Conservation (phyloP, 106 monocot genomes). For the Dendrobium huoshanense region DNA sequence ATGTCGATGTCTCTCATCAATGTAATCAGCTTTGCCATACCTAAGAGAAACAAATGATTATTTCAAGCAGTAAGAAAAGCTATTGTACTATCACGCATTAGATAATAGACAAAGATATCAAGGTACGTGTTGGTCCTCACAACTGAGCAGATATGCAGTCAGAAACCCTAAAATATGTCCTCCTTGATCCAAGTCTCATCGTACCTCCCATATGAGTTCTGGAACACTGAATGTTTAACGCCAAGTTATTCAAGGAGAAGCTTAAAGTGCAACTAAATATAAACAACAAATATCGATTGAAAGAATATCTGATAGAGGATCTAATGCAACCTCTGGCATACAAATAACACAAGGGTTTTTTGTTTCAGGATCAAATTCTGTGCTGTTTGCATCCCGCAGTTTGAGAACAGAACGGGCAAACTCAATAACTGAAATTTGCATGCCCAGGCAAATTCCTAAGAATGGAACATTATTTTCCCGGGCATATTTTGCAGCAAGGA, state of each 20-base stretch:
- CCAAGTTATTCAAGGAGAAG: neutral
- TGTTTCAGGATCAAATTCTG: slow-evolving; percentile 57
- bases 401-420: slow-evolving; percentile 58
- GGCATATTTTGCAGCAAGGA: slow-evolving; percentile 71
- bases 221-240: slow-evolving; percentile 37
- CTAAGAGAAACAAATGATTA: slow-evolving; percentile 18
- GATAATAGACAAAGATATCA: too few relatives aligned
- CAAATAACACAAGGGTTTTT: slow-evolving; percentile 60
- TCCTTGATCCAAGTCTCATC: slow-evolving; percentile 75
- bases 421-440: slow-evolving; percentile 75
- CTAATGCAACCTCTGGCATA: slow-evolving; percentile 57
- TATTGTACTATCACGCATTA: neutral
- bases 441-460: slow-evolving; percentile 75
- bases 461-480: slow-evolving; percentile 67
- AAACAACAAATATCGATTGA: neutral
- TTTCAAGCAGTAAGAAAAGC: neutral
- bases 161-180: slow-evolving; percentile 29
- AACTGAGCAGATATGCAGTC: slow-evolving; percentile 51
- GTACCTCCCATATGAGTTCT: slow-evolving; percentile 84
- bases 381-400: slow-evolving; percentile 58
- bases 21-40: slow-evolving; percentile 39
- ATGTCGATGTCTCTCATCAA: slow-evolving; percentile 74
- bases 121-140: slow-evolving; percentile 22
- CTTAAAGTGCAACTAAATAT: neutral
- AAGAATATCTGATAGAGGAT: neutral